Evolutionary conservation across 352 stramenopile genomes (phyloP).

Genomic region (Globisporangium apiculatum): DNA sequence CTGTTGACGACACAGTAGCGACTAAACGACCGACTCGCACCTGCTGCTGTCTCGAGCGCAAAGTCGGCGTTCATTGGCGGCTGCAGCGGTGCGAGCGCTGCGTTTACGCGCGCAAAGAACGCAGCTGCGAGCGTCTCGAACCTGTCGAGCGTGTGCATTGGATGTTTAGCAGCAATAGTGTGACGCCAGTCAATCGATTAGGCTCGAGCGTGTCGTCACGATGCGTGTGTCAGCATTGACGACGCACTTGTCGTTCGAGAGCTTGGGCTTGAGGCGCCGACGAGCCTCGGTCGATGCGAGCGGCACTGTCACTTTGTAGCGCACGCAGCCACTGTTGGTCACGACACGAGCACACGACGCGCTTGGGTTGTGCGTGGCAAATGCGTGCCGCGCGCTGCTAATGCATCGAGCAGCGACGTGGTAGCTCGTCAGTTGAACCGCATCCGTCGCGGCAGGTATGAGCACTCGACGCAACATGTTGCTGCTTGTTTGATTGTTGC

Average conservation of each 20-base stretch:
- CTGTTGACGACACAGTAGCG: background rate
- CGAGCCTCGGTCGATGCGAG: constrained; percentile 9
- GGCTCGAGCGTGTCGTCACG: background rate
- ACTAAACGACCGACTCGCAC: background rate
- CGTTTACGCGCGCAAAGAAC: constrained; percentile 65
- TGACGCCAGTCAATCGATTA: too few species aligned
- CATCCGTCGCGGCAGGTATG: too few species aligned
- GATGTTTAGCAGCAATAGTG: too few species aligned
- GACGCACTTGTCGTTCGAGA: constrained; percentile 42
- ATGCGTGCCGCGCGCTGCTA: background rate
- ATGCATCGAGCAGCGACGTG: background rate
- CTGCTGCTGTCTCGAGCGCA: constrained; percentile 15
- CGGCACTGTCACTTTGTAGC: constrained; percentile 35
- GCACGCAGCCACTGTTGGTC: background rate
- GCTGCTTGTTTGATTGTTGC: too few species aligned
- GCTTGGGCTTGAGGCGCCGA: constrained; percentile 38
- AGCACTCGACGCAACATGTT: too few species aligned
- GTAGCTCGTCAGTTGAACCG: background rate
- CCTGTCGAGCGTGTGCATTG: constrained; percentile 15
- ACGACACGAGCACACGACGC: background rate
- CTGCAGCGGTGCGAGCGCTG: constrained; percentile 46
- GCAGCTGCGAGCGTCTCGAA: constrained; percentile 36
- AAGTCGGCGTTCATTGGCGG: constrained; percentile 61
- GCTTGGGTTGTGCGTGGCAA: background rate
- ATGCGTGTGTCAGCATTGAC: background rate